Evolutionary conservation across 441 rosid species (phyloP).

Genomic region (Melastoma candidum): DNA sequence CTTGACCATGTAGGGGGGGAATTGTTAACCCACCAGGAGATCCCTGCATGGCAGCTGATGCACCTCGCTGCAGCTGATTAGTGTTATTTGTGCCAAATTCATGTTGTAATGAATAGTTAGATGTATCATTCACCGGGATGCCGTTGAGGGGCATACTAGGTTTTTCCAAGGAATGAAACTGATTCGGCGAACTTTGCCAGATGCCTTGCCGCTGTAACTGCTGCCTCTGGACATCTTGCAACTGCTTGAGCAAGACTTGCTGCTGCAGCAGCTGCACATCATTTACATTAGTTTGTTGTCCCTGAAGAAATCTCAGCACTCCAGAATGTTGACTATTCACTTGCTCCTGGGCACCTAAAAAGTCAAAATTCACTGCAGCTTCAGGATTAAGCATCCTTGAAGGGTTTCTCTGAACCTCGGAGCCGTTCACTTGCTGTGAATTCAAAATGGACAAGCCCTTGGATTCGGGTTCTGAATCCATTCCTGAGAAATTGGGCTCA

Average conservation of each 20-base stretch:
- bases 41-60: conserved; percentile 32
- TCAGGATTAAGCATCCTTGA: conserved; percentile 35
- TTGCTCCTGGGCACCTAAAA: conserved; percentile 19
- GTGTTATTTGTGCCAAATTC: conserved; percentile 26
- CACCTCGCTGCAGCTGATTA: conserved; percentile 30
- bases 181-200: conserved; percentile 34
- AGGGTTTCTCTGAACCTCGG: conserved; percentile 27
- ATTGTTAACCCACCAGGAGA: conserved; percentile 18
- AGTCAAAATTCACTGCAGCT: conserved; percentile 23
- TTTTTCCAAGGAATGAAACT: conserved; percentile 23
- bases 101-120: conserved; percentile 5
- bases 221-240: conserved; percentile 49
- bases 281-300: conserved; percentile 39
- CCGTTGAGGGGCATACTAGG: conserved; percentile 30
- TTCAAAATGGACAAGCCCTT: conserved; percentile 19
- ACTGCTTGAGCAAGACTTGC: conserved; percentile 42
- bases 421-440: conserved; percentile 23
- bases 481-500: conserved; percentile 16
- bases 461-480: conserved; percentile 17
- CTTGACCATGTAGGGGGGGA: conserved; percentile 26
- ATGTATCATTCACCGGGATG: conserved; percentile 33
- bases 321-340: conserved; percentile 16
- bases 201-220: conserved; percentile 33
- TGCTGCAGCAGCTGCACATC: conserved; percentile 50
- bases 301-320: conserved; percentile 13